Conservation (phyloP, 148 eudicot genomes). For the Chenopodium formosanum region DNA sequence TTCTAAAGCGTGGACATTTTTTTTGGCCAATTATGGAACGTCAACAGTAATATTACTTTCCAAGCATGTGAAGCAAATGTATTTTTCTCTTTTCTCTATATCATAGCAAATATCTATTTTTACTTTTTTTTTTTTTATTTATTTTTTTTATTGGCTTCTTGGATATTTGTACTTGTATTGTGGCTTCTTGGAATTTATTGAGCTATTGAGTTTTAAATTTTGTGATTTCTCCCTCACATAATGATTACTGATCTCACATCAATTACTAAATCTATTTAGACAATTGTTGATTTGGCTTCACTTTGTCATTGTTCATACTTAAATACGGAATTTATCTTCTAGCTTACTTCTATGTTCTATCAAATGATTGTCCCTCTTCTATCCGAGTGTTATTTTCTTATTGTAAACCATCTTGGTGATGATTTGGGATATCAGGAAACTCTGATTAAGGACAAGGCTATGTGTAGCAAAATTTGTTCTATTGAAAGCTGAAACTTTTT, state of each 20-base stretch:
- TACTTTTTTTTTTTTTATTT: too few species aligned
- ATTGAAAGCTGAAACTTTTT: background rate
- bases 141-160: too few species aligned
- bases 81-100: background rate
- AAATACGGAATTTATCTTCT: background rate
- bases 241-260: background rate
- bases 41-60: slow-evolving; percentile 1
- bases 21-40: background rate
- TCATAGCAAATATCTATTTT: background rate
- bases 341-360: background rate
- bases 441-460: background rate
- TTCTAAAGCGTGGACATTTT: background rate
- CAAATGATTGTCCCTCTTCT: background rate
- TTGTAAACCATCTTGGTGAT: background rate
- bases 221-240: background rate
- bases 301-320: background rate
- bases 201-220: background rate
- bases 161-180: too few species aligned
- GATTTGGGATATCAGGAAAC: background rate
- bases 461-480: background rate
- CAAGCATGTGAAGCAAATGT: background rate
- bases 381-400: background rate
- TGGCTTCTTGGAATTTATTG: background rate
- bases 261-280: background rate
- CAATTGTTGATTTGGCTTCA: background rate